Evolutionary conservation across 208 protist species (phyloP), one percentile per base, ranked within the genome.

Genomic region (Naegleria gruberi): DNA sequence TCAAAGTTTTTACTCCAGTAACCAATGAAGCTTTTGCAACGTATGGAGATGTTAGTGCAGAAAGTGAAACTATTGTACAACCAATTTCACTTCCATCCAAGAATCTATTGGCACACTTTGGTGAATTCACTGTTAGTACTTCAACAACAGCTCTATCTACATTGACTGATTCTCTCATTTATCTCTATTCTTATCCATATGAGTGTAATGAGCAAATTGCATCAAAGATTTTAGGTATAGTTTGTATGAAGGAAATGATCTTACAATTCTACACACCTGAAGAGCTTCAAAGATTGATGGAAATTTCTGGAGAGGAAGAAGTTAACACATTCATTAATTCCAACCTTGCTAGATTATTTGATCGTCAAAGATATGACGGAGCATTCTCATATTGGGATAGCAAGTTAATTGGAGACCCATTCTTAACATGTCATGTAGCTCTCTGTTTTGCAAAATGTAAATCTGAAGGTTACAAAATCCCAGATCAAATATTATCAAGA

Each of bases 21-120:
- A 82, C 87, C 4, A 82, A 45, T 0, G 90, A 91, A 89, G 74
- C 51, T 40, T 91, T 91, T 90, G 90, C 90, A 51, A 85, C 90
- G 15, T 90, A 51, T 74, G 90, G 90, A 87, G 57, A 41, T 37
- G 30, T 85, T 37, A 12, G 10, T 30, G 41, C 10, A 10, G 30
- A 65, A 23, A 51, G 6, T 51, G 41, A 6, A 37, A 30, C 10
- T 37, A 65, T 65, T 65, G 51, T 23, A 46, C 34, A 57, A 47
- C 41, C 88, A 37, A 74, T 90, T 43, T 43, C 90, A 43, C 90
- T 82, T 42, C 57, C 90, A 8, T 44, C 73, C 6, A 65, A 65
- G 51, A 10, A 23, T 34, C 40, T 91, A 5, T 34, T 82, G n/a
- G 37, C 30, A 37, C 40, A 45, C 5, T 91, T 90, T 83, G 90